Conservation (phyloP, 1,284 basidiomycete genomes). For the Papiliotrema fonsecae region DNA sequence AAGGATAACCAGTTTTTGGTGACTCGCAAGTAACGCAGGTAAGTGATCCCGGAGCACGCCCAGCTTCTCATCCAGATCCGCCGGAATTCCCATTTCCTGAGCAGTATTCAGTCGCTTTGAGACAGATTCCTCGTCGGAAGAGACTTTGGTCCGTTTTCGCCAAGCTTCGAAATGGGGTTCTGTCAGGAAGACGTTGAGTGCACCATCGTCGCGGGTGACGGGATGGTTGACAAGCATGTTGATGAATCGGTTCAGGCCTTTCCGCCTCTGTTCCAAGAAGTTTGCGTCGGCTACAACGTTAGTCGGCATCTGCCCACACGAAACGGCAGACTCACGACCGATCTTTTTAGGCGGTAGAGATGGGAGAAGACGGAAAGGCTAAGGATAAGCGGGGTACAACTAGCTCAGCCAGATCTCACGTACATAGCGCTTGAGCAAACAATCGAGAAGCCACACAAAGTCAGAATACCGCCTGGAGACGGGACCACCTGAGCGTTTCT, state of each 20-base stretch:
- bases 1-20: slow-evolving; percentile 82
- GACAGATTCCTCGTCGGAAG: slow-evolving; percentile 78
- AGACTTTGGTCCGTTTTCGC: slow-evolving; percentile 60
- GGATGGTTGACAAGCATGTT: slow-evolving; percentile 84
- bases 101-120: slow-evolving; percentile 73
- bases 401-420: slow-evolving; percentile 8
- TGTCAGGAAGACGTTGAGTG: slow-evolving; percentile 73
- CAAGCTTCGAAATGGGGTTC: slow-evolving; percentile 77
- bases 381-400: slow-evolving; percentile 45
- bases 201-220: slow-evolving; percentile 75
- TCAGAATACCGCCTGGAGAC: slow-evolving; percentile 67
- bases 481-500: slow-evolving; percentile 35
- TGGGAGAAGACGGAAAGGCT: slow-evolving; percentile 90
- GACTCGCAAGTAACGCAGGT: slow-evolving; percentile 65
- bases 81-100: slow-evolving; percentile 87
- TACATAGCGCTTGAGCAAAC: slow-evolving; percentile 55
- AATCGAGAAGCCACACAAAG: slow-evolving; percentile 82
- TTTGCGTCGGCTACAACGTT: slow-evolving; percentile 65
- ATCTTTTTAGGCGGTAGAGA: slow-evolving; percentile 83
- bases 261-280: slow-evolving; percentile 82
- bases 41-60: slow-evolving; percentile 66
- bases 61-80: slow-evolving; percentile 83
- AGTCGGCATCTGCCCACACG: not conserved
- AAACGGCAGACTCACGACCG: slow-evolving; percentile 59
- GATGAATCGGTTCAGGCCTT: slow-evolving; percentile 74